Percentiles rank a stretch among this genome's conserved stretches.
These are phyloP conservation scores for Marsdenia floribunda DNA, from an alignment of 257 asterid genomes.

Conservation along the genomic window DNA sequence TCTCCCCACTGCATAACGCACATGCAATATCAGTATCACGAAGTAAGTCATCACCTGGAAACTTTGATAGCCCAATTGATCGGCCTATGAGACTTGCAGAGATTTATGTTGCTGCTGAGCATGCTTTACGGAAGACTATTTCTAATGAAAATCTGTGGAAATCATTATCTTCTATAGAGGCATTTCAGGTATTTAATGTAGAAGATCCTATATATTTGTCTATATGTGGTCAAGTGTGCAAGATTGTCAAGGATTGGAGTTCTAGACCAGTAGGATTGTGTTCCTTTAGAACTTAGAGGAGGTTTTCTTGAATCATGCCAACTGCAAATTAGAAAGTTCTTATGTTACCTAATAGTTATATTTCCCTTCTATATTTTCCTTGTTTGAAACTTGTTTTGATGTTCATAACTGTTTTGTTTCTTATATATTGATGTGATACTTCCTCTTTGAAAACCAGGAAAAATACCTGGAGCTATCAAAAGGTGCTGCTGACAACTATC, in stretches of 20 bases:
- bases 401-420: neutral
- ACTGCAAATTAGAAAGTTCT: neutral
- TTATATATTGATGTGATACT: neutral
- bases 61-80: slow-evolving; percentile 68
- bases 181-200: slow-evolving; percentile 69
- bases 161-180: slow-evolving; percentile 74
- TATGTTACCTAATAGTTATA: neutral
- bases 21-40: slow-evolving; percentile 60
- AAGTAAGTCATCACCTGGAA: slow-evolving; percentile 83
- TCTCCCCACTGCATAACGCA: slow-evolving; percentile 37
- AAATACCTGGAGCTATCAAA: slow-evolving; percentile 85
- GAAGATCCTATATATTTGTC: slow-evolving; percentile 11
- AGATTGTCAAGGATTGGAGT: neutral
- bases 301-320: neutral
- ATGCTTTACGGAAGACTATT: slow-evolving; percentile 71
- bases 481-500: slow-evolving; percentile 97
- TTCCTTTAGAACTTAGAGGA: neutral
- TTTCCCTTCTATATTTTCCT: neutral
- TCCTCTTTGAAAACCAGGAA: slow-evolving; percentile 41
- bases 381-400: neutral
- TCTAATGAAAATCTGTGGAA: slow-evolving; percentile 62
- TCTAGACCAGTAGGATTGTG: neutral
- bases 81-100: slow-evolving; percentile 98
- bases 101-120: slow-evolving; percentile 91
- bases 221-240: neutral